These are phyloP conservation scores for Barnettozyma vustinii DNA, from an alignment of 805 yeast genomes.

Conservation along the genomic window DNA sequence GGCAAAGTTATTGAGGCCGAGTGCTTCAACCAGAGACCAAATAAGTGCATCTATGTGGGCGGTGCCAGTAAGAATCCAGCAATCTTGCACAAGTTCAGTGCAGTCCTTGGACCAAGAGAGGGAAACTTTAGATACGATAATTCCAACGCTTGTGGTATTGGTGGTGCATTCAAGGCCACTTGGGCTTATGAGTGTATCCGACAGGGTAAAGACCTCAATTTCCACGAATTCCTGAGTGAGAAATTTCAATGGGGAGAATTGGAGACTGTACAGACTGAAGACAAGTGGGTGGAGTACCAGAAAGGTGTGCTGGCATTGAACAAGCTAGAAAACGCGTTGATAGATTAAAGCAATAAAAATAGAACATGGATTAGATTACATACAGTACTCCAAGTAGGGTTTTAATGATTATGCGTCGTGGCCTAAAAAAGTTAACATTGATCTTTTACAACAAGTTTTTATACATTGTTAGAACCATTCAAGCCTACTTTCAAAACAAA, in stretches of 20 bases:
- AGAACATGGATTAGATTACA: slow-evolving; percentile 44
- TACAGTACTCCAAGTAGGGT: background rate
- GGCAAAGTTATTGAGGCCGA: slow-evolving; percentile 21
- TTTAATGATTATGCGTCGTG: no score
- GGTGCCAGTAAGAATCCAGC: slow-evolving; percentile 75
- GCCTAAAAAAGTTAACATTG: no score
- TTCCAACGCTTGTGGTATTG: slow-evolving; percentile 87
- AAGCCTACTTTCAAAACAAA: no score
- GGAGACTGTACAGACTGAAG: slow-evolving; percentile 22
- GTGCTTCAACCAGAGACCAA: slow-evolving; percentile 44
- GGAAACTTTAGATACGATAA: slow-evolving; percentile 72
- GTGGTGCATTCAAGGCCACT: slow-evolving; percentile 82
- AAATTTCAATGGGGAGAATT: slow-evolving; percentile 43
- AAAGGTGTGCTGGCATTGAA: slow-evolving; percentile 29
- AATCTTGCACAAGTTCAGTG: slow-evolving; percentile 62
- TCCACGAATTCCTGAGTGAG: slow-evolving; percentile 41
- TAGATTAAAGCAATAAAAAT: slow-evolving; percentile 53
- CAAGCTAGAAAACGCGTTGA: slow-evolving; percentile 3
- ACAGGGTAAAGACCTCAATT: slow-evolving; percentile 20
- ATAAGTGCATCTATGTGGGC: slow-evolving; percentile 75
- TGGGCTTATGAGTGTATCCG: slow-evolving; percentile 45
- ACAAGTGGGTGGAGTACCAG: slow-evolving; percentile 27
- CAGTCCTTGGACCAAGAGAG: slow-evolving; percentile 52
- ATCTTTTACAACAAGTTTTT: no score
- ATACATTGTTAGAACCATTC: no score